phyloP scores from a whole-genome alignment of 495 filamentous ascomycete genomes.

The Peziza echinospora region DNA sequence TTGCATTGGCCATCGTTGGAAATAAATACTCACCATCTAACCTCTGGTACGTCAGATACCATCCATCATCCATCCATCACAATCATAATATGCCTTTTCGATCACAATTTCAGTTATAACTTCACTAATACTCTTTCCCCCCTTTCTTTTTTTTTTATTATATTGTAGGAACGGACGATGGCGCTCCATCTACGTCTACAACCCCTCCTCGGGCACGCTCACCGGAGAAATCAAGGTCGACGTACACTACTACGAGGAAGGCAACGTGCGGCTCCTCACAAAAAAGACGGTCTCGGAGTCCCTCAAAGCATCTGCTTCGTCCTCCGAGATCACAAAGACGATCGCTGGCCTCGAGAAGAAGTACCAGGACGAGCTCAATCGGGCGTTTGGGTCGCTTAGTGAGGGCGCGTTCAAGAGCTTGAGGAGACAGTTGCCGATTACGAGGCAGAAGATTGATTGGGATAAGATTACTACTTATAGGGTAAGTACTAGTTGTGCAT shows the following conservation, averaged over 20 bases:
- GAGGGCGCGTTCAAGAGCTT: slow-evolving; percentile 90
- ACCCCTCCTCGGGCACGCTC: slow-evolving; percentile 37
- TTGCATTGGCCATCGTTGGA: slow-evolving; percentile 68
- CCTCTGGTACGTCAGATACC: slow-evolving; percentile 89
- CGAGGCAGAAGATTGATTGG: slow-evolving; percentile 98
- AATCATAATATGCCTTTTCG: neutral
- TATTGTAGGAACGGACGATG: slow-evolving; percentile 71
- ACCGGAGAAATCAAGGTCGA: slow-evolving; percentile 55
- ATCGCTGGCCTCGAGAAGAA: slow-evolving; percentile 65
- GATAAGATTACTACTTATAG: slow-evolving; percentile 95
- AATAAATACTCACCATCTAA: slow-evolving; percentile 96
- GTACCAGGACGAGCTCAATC: slow-evolving; percentile 90
- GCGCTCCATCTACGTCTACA: slow-evolving; percentile 68
- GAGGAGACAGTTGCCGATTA: slow-evolving; percentile 81
- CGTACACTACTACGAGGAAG: slow-evolving; percentile 99
- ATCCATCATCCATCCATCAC: too few species aligned
- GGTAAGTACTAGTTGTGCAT: slow-evolving; percentile 26
- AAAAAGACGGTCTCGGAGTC: slow-evolving; percentile 45
- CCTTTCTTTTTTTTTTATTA: slow-evolving; percentile 1
- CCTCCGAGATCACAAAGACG: slow-evolving; percentile 44
- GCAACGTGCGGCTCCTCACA: slow-evolving; percentile 81
- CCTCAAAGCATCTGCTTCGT: slow-evolving; percentile 34
- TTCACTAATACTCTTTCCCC: neutral
- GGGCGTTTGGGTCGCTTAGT: slow-evolving; percentile 64
- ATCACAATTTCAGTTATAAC: too few species aligned